Evolutionary conservation across 768 basidiomycete genomes (phyloP).

Genomic region (Suillus clintonianus): DNA sequence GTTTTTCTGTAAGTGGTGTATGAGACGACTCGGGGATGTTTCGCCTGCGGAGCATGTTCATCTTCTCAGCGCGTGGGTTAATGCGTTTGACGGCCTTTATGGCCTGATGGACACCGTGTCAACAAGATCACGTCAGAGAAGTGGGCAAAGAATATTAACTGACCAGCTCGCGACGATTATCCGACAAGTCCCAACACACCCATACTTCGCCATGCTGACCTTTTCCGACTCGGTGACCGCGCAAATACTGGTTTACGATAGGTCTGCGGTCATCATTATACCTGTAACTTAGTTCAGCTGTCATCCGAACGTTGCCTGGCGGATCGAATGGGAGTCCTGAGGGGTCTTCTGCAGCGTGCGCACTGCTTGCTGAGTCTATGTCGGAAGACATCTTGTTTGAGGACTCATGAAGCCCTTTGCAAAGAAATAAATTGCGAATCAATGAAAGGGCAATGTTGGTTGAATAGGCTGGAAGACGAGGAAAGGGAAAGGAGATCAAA

Average conservation of each 20-base stretch:
- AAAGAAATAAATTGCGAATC: conserved; percentile 10
- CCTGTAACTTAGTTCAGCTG: conserved; percentile 42
- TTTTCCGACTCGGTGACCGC: conserved; percentile 74
- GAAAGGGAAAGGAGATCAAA: conserved; percentile 19
- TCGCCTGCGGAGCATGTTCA: conserved; percentile 53
- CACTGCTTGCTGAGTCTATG: conserved; percentile 23
- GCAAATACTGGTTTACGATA: conserved; percentile 86
- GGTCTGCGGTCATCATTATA: conserved; percentile 41
- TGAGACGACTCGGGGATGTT: conserved; percentile 45
- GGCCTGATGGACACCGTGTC: conserved; percentile 47
- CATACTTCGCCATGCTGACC: conserved; percentile 93
- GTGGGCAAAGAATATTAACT: conserved; percentile 22
- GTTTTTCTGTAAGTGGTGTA: conserved; percentile 63
- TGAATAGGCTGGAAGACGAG: conserved; percentile 20
- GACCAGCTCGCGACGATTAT: conserved; percentile 50
- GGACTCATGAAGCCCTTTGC: conserved; percentile 26
- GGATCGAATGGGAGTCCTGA: conserved; percentile 38
- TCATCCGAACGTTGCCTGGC: conserved; percentile 51
- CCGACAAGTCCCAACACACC: conserved; percentile 58
- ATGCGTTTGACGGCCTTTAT: conserved; percentile 78
- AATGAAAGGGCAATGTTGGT: conserved; percentile 22
- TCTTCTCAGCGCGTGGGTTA: conserved; percentile 69
- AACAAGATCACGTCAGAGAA: conserved; percentile 8
- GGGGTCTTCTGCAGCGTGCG: conserved; percentile 36
- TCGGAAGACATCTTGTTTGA: conserved; percentile 25